Base-by-base conservation (phyloP, 768 basidiomycete species). In the Xerocomellus amylosporus region DNA sequence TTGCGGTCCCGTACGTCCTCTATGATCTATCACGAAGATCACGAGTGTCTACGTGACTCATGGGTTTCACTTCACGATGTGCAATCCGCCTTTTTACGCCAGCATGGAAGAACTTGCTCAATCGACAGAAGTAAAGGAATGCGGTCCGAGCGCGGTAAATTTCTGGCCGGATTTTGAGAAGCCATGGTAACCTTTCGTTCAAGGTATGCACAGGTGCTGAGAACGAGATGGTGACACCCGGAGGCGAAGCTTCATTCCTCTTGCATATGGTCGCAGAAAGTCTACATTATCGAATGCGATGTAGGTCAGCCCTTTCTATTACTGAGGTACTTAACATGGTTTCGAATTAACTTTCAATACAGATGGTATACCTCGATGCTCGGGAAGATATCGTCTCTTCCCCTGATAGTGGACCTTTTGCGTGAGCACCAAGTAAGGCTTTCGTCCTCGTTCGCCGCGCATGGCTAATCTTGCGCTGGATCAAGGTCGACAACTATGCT, bases 21-120 rank as follows among this genome's bases (percentile, higher is more conserved):
- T 45, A 4, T 38, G 20, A 22, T 50, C 19, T 45, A 4, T 38
- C 22, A 22, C 51, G 8, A 19, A 31, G n/a, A 22, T 22, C 12
- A 22, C 30, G 53, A 26, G 5, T 5, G 12, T 8, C 10, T 49
- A 3, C 5, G 14, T 47, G 43, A 46, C 51, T 51, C 26, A 51
- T 39, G 3, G 81, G 4, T 83, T 85, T 62, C 82, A 88, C 53
- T 93, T 96, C 59, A 84, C 86, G 0, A 92, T 98, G 85, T 98
- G 95, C 72, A 99, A 98, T 68, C 96, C 96, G 0, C 96, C 96
- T 0, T 99, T 99, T 71, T 98, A 97, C 65, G 67, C 75, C n/a
- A 89, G 85, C 53, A 64, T 68, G 1, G 82, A 85, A 30, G 96
- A 98, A 54, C 79, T 93, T 8, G 58, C 63, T 0, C 64, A 70